A percentile compares a stretch with the other conserved stretches of the same genome.
Evolutionary conservation across 176 grass and related monocot genomes (phyloP).

Genomic region (Paspalum notatum): DNA sequence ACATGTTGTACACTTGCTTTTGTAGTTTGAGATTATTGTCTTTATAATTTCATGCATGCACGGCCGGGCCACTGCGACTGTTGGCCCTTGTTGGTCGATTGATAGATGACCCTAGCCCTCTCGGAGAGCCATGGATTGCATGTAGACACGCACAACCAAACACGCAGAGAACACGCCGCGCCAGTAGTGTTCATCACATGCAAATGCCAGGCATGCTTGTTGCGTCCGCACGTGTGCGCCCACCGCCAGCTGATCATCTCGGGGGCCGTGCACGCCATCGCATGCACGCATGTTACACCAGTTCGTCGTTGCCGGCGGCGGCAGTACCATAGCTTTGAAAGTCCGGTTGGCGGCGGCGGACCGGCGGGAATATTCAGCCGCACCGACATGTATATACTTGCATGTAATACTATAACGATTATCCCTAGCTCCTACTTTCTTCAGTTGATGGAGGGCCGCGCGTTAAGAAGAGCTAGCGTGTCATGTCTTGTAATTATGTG

Average conservation of each 20-base stretch:
- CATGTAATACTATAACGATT: background rate
- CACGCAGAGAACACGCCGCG: too few species aligned
- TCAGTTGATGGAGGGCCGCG: background rate
- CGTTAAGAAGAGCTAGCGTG: too few species aligned
- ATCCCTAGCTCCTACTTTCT: background rate
- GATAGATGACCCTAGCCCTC: background rate
- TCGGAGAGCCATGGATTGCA: background rate
- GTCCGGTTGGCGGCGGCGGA: background rate
- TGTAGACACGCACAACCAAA: too few species aligned
- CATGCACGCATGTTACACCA: background rate
- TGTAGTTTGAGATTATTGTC: background rate
- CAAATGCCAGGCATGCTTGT: background rate
- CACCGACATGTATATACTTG: background rate
- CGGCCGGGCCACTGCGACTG: background rate
- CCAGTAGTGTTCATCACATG: background rate
- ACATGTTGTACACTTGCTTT: background rate
- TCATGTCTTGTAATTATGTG: too few species aligned
- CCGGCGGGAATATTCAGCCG: constrained; percentile 3
- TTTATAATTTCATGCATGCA: background rate
- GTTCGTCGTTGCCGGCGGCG: background rate
- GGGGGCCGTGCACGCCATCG: background rate
- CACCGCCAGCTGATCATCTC: background rate
- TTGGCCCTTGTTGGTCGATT: background rate
- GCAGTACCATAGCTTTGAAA: background rate
- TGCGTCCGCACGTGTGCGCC: too few species aligned